These are phyloP conservation scores for Suillus placidus DNA, from an alignment of 768 basidiomycete genomes.

Conservation along the genomic window DNA sequence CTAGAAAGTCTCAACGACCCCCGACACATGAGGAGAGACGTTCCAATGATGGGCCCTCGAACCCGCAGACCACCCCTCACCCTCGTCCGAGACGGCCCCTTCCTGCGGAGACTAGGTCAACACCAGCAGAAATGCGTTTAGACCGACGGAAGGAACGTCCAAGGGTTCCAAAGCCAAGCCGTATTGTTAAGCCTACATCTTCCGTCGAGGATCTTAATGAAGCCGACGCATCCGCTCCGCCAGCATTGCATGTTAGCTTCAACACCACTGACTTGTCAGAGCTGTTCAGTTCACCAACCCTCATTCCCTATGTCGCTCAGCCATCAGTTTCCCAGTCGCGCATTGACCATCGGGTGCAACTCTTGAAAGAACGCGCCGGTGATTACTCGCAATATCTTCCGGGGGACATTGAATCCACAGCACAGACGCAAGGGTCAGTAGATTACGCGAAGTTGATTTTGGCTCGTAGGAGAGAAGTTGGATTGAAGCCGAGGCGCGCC, in stretches of 20 bases:
- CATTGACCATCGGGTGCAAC: slow-evolving; percentile 25
- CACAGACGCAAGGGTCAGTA: slow-evolving; percentile 42
- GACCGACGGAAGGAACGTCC: not conserved
- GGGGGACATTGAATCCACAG: slow-evolving; percentile 27
- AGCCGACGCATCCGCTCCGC: not conserved
- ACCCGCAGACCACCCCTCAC: not conserved
- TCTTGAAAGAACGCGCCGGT: slow-evolving; percentile 45
- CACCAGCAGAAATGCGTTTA: not conserved
- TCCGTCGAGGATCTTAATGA: not conserved
- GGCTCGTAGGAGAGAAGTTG: slow-evolving; percentile 45
- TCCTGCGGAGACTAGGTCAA: not conserved
- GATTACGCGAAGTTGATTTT: slow-evolving; percentile 47
- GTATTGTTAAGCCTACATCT: not conserved
- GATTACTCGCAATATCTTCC: slow-evolving; percentile 54
- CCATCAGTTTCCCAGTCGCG: not conserved
- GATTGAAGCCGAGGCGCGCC: slow-evolving; percentile 39
- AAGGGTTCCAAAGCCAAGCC: not conserved
- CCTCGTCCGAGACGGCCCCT: not conserved
- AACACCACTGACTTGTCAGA: slow-evolving; percentile 8
- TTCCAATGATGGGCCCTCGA: not conserved
- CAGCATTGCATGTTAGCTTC: slow-evolving; percentile 3
- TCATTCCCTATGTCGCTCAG: slow-evolving; percentile 11
- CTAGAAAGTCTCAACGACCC: not conserved
- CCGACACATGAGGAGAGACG: not conserved
- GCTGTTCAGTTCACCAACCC: slow-evolving; percentile 7